A percentile compares a stretch with the other conserved stretches of the same genome.
These are phyloP conservation scores for Chlorella sorokiniana DNA, from an alignment of 139 green algal species.

Conservation along the genomic window DNA sequence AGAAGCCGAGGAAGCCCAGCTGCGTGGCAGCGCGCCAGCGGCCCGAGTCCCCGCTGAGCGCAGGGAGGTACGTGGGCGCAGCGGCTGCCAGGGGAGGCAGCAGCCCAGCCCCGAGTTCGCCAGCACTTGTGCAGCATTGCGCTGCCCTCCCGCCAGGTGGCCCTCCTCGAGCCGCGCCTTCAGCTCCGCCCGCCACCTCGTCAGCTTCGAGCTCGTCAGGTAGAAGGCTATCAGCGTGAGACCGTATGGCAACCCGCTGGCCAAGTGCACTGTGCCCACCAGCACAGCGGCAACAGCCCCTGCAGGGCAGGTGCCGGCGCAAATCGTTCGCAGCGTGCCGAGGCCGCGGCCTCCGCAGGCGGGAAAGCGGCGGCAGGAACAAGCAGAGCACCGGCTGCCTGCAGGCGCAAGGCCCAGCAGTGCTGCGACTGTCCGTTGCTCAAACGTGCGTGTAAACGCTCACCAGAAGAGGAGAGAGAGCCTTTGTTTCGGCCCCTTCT, in stretches of 20 bases:
- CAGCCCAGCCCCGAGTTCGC: constrained; percentile 38
- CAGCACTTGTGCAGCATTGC: constrained; percentile 34
- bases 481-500: constrained; percentile 5
- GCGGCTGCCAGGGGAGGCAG: not conserved
- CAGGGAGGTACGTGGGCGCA: not conserved
- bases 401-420: not conserved
- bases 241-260: constrained; percentile 11
- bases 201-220: constrained; percentile 40
- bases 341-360: too few relatives aligned
- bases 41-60: not conserved
- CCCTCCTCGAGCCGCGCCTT: constrained; percentile 45
- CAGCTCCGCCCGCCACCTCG: constrained; percentile 32
- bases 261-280: constrained; percentile 24
- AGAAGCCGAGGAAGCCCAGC: constrained; percentile 80
- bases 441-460: not conserved
- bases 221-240: constrained; percentile 39
- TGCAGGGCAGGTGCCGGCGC: not conserved
- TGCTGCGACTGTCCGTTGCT: not conserved
- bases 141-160: constrained; percentile 36
- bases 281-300: constrained; percentile 23
- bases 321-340: not conserved
- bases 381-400: not conserved
- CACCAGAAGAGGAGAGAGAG: constrained; percentile 12
- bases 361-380: not conserved
- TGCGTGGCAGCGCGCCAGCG: not conserved